Base-by-base conservation (phyloP, 2,329 filamentous ascomycete species). In the Cyphellophora attinorum region DNA sequence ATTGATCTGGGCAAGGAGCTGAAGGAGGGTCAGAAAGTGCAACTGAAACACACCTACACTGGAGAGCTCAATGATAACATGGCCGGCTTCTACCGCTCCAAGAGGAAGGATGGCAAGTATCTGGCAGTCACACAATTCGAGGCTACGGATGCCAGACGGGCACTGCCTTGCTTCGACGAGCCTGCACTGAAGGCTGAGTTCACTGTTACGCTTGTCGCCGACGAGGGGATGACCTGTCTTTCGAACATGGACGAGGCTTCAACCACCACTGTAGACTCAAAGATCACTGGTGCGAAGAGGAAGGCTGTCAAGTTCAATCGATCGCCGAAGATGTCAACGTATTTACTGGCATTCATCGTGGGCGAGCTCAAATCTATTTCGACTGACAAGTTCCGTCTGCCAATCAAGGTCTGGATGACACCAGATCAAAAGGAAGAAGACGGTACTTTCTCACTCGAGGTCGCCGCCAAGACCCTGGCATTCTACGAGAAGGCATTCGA, bases 401-500 rank as follows among this genome's bases (percentile, higher is more conserved):
- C 89, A 10, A 80, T 96, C 45, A 76, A 89, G 47, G 88, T 95
- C n/a, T 96, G 91, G 59, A 85, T 86, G 21, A 91, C 89, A 2
- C 81, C 85, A 1, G 86, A 88, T 52, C 81, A 85, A 53, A 74
- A 95, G 52, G 91, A 93, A 47, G 82, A 93, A 53, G 85, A 93
- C 54, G 89, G 88, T 29, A 77, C 79, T 35, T 96, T 95, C 67
- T 91, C 89, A 1, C 72, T 93, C 27, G 79, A 94, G 32, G 76
- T 96, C 39, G 89, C 85, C 31, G 89, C 88, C 17, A 82, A 78
- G 60, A 95, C 88, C 2, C 71, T 96, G 19, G 82, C 79, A 17
- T 96, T 95, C 59, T 96, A 96, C 64, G 89, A 96, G 60, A 85
- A 93, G 63, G 83, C 85, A 2, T 96, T 96, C 49, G 83, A 83